Percentiles rank a stretch among this genome's conserved stretches.
Evolutionary conservation across 1,284 basidiomycete species (phyloP).

Genomic region (Flammula alnicola): DNA sequence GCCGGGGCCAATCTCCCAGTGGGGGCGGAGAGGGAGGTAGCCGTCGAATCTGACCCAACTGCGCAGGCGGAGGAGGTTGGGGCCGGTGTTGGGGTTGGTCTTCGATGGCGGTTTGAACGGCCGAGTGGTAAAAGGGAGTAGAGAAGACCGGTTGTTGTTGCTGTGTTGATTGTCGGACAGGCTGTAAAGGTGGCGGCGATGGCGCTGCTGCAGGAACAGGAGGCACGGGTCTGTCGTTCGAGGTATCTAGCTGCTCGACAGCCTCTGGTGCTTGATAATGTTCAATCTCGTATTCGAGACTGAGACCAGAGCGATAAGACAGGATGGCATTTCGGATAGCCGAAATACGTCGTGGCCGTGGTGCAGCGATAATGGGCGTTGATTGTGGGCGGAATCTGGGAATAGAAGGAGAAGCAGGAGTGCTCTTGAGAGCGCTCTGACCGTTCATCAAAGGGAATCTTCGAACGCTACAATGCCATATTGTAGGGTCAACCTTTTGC

Average conservation of each 20-base stretch:
- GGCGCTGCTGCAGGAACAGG: constrained; percentile 9
- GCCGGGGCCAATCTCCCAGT: constrained; percentile 61
- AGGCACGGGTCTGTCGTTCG: constrained; percentile 27
- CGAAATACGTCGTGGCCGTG: constrained; percentile 39
- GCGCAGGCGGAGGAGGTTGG: constrained; percentile 16
- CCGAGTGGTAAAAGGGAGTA: constrained; percentile 23
- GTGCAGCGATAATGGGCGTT: constrained; percentile 42
- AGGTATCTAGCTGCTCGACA: constrained; percentile 7
- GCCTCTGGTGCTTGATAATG: constrained; percentile 38
- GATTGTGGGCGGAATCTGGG: constrained; percentile 36
- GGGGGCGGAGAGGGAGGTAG: constrained; percentile 46
- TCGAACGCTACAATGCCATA: constrained; percentile 60
- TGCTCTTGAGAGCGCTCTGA: constrained; percentile 31
- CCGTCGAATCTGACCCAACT: constrained; percentile 13
- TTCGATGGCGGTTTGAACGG: constrained; percentile 24
- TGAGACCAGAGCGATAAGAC: constrained; percentile 41
- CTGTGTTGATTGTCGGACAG: constrained; percentile 2
- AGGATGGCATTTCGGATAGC: constrained; percentile 35
- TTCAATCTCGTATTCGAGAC: constrained; percentile 52
- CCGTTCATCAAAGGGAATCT: constrained; percentile 44
- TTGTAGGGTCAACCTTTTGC: constrained; percentile 42
- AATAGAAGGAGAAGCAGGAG: constrained; percentile 24
- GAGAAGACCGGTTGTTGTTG: constrained; percentile 12
- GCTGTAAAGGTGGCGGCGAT: constrained; percentile 11
- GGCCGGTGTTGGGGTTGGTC: constrained; percentile 3